phyloP scores from a whole-genome alignment of 371 early-diverging fungal species.

The Mortierella sp. region DNA sequence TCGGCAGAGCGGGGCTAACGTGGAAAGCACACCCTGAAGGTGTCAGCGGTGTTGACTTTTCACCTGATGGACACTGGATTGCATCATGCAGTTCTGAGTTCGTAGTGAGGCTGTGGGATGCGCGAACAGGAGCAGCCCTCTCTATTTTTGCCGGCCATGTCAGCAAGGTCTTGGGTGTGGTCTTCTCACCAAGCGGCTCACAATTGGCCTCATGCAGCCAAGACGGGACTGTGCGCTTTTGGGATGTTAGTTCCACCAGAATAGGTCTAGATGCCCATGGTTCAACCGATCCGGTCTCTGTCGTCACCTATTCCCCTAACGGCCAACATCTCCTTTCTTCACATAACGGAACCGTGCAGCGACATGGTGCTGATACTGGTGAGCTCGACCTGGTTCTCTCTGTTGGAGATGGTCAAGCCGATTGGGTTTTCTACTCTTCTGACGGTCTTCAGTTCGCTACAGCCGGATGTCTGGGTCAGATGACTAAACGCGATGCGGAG shows the following conservation, averaged over 20 bases:
- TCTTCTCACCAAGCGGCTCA: neutral
- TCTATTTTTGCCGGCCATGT: neutral
- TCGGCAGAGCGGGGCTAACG: neutral
- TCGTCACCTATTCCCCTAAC: neutral
- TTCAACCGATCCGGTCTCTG: neutral
- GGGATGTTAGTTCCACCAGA: neutral
- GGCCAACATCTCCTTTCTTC: neutral
- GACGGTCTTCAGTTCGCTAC: neutral
- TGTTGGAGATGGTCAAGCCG: neutral
- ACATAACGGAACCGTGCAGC: neutral
- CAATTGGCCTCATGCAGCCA: neutral
- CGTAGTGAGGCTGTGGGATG: neutral
- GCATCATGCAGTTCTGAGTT: neutral
- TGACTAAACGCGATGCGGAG: neutral
- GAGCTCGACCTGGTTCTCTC: neutral
- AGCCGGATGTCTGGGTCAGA: neutral
- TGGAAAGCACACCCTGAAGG: neutral
- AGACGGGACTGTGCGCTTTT: neutral
- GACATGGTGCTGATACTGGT: neutral
- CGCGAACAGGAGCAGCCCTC: neutral
- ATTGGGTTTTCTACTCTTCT: neutral
- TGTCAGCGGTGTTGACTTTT: neutral
- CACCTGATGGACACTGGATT: neutral
- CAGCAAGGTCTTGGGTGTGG: neutral
- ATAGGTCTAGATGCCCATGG: neutral